phyloP scores from a whole-genome alignment of 2,329 filamentous ascomycete genomes.

The Tolypocladium tropicale region DNA sequence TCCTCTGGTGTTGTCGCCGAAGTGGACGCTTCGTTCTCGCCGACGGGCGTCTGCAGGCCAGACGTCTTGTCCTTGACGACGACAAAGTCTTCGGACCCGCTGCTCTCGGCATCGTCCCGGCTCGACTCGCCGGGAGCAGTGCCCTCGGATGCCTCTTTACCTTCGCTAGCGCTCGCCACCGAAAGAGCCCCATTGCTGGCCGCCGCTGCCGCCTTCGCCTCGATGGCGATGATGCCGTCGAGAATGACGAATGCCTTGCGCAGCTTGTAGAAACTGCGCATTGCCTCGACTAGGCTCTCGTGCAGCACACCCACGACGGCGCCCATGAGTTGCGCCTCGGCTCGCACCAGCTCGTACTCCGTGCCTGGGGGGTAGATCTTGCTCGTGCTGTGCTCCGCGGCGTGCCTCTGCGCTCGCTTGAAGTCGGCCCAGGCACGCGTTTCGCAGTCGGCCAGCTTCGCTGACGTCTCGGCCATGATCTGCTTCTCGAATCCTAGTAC shows the following conservation, averaged over 20 bases:
- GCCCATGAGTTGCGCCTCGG: conserved; percentile 79
- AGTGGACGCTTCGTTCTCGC: conserved; percentile 11
- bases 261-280: conserved; percentile 88
- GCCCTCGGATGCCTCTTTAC: conserved; percentile 11
- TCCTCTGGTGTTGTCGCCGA: conserved; percentile 9
- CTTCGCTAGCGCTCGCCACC: conserved; percentile 3
- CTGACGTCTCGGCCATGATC: conserved; percentile 73
- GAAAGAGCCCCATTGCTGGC: conserved; percentile 21
- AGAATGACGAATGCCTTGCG: conserved; percentile 80
- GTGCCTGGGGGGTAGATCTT: conserved; percentile 69
- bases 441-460: conserved; percentile 65
- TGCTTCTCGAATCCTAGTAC: conserved; percentile 88
- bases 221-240: conserved; percentile 66
- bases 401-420: conserved; percentile 60
- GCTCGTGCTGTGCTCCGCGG: conserved; percentile 21
- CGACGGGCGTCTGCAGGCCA: conserved; percentile 30
- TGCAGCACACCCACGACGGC: conserved; percentile 84
- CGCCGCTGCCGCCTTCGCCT: conserved; percentile 38
- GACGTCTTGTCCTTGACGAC: conserved; percentile 42
- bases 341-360: conserved; percentile 76
- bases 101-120: conserved; percentile 2
- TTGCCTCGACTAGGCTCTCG: conserved; percentile 82
- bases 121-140: conserved; percentile 11
- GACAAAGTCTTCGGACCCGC: conserved; percentile 29
- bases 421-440: conserved; percentile 65